These are phyloP conservation scores for Blastobotrys muscicola DNA, from an alignment of 805 yeast species.

Conservation along the genomic window DNA sequence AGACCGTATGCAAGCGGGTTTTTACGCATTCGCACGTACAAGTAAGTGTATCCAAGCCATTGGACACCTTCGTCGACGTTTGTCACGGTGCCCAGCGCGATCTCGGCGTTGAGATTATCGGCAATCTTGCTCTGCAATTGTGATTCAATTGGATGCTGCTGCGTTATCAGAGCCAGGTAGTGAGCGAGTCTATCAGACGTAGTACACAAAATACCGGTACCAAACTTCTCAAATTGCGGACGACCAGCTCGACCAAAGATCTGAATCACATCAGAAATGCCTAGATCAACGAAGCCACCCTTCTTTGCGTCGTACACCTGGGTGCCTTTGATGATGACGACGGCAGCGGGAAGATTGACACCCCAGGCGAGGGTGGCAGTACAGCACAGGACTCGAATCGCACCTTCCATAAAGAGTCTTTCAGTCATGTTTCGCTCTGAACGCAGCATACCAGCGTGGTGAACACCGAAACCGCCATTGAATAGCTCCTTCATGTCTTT, in stretches of 20 bases:
- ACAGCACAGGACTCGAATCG: slow-evolving; percentile 82
- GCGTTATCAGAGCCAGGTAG: slow-evolving; percentile 78
- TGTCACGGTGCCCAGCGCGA: slow-evolving; percentile 90
- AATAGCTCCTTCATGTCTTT: slow-evolving; percentile 77
- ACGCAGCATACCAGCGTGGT: slow-evolving; percentile 95
- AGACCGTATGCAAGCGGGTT: slow-evolving; percentile 91
- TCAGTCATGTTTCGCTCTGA: slow-evolving; percentile 86
- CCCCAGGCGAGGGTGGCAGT: slow-evolving; percentile 99
- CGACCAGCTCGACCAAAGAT: slow-evolving; percentile 99
- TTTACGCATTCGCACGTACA: slow-evolving; percentile 88
- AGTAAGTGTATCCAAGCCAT: slow-evolving; percentile 96
- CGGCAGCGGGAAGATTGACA: slow-evolving; percentile 96
- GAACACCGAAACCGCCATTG: slow-evolving; percentile 78
- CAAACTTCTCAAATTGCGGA: slow-evolving; percentile 88
- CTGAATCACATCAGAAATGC: slow-evolving; percentile 94
- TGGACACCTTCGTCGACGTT: slow-evolving; percentile 88
- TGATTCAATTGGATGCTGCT: slow-evolving; percentile 95
- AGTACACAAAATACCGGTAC: slow-evolving; percentile 88
- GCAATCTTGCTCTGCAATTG: slow-evolving; percentile 65
- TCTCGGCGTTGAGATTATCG: slow-evolving; percentile 93
- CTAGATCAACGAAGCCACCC: slow-evolving; percentile 90
- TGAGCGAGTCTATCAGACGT: slow-evolving; percentile 74
- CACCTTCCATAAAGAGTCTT: slow-evolving; percentile 74
- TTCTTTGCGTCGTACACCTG: slow-evolving; percentile 89
- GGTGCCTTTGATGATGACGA: slow-evolving; percentile 92